Conservation (phyloP, 129 eudicot species). For the Ambrosia artemisiifolia region DNA sequence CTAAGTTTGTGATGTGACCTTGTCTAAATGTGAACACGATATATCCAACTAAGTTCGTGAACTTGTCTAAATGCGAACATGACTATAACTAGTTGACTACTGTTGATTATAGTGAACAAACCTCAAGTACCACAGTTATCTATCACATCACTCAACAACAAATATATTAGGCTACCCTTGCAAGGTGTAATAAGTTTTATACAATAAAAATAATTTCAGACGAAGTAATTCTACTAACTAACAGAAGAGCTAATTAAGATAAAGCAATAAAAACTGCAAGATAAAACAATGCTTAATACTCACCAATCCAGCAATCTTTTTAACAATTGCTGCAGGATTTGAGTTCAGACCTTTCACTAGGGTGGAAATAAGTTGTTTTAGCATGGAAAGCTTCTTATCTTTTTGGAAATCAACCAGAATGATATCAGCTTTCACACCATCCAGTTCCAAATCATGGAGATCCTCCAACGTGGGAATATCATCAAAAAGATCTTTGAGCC, state of each 20-base stretch:
- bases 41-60: conserved; percentile 2
- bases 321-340: conserved; percentile 75
- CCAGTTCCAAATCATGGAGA: conserved; percentile 63
- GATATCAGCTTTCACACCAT: conserved; percentile 76
- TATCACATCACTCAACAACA: neutral
- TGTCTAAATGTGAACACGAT: conserved; percentile 3
- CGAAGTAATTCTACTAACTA: neutral
- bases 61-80: conserved; percentile 3
- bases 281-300: conserved; percentile 27
- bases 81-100: neutral
- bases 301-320: conserved; percentile 95
- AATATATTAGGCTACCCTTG: conserved; percentile 3
- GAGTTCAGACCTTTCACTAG: conserved; percentile 76
- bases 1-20: neutral
- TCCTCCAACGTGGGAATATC: conserved; percentile 82
- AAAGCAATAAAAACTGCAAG: conserved; percentile 5
- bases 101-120: neutral
- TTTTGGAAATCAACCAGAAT: conserved; percentile 81
- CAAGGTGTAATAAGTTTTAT: neutral
- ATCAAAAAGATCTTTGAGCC: conserved; percentile 72
- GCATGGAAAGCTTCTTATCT: conserved; percentile 88
- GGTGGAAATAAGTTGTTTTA: conserved; percentile 72
- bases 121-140: conserved; percentile 11
- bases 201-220: neutral
- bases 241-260: conserved; percentile 1